Conservation (phyloP, 495 filamentous ascomycete genomes). For the Neurospora sp. region DNA sequence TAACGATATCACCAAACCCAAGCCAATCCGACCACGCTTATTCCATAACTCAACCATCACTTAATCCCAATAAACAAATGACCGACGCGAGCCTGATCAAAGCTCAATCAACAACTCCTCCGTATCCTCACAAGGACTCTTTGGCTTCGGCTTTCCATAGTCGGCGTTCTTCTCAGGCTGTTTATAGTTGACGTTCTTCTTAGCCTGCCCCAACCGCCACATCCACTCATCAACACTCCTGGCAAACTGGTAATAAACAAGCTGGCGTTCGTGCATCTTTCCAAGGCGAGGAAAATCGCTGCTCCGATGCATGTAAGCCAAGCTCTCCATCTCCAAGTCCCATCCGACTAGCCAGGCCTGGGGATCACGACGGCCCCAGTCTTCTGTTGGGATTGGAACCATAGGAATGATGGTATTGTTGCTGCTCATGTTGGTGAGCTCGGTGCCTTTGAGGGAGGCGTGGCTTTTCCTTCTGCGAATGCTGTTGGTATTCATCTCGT, state of each 20-base stretch:
- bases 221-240: neutral
- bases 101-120: neutral
- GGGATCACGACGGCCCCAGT: neutral
- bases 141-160: neutral
- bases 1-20: neutral
- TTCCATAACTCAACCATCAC: neutral
- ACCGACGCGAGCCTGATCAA: neutral
- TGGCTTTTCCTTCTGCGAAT: neutral
- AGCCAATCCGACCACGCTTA: neutral
- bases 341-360: neutral
- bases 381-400: neutral
- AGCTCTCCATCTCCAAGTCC: neutral
- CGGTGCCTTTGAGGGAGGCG: neutral
- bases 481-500: neutral
- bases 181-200: neutral
- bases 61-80: neutral
- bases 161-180: neutral
- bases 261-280: neutral
- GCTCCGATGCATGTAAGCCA: neutral
- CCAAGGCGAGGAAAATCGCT: neutral
- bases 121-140: neutral
- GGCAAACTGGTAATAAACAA: neutral
- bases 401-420: neutral
- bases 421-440: neutral
- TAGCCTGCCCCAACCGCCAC: neutral